Conservation (phyloP, 805 yeast genomes). For the Metschnikowia colocasiae region DNA sequence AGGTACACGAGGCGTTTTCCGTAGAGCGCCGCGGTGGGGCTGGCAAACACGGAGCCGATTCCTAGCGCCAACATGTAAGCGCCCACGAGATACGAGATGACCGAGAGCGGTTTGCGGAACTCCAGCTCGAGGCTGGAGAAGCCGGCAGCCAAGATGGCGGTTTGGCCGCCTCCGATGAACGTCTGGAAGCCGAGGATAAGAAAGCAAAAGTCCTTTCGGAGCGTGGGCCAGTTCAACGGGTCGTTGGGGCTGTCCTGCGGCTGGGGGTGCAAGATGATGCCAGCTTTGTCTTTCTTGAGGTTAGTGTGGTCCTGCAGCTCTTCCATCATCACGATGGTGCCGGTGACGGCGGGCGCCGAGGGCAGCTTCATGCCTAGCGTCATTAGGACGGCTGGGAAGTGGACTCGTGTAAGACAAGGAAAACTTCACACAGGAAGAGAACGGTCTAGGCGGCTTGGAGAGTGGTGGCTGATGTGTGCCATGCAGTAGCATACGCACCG, state of each 20-base stretch:
- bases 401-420: no score
- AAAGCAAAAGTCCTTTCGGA: conserved; percentile 54
- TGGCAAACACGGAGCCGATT: conserved; percentile 53
- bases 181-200: conserved; percentile 53
- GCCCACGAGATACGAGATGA: conserved; percentile 53
- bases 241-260: conserved; percentile 63
- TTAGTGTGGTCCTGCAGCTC: conserved; percentile 11
- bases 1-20: conserved; percentile 59
- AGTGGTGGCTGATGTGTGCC: no score
- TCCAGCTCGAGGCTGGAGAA: conserved; percentile 39
- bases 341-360: conserved; percentile 39
- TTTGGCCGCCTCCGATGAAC: conserved; percentile 59
- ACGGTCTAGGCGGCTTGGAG: no score
- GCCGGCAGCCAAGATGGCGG: conserved; percentile 59
- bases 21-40: conserved; percentile 54
- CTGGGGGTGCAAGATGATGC: conserved; percentile 56
- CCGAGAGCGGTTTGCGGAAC: conserved; percentile 40
- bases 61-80: conserved; percentile 57
- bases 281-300: conserved; percentile 45
- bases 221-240: conserved; percentile 62
- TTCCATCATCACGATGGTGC: conserved; percentile 45
- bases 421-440: no score
- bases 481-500: no score
- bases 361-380: conserved; percentile 44
- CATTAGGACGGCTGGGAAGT: background rate